These are phyloP conservation scores for Phytophthora fragariaefolia DNA, from an alignment of 352 stramenopile species.

Conservation along the genomic window DNA sequence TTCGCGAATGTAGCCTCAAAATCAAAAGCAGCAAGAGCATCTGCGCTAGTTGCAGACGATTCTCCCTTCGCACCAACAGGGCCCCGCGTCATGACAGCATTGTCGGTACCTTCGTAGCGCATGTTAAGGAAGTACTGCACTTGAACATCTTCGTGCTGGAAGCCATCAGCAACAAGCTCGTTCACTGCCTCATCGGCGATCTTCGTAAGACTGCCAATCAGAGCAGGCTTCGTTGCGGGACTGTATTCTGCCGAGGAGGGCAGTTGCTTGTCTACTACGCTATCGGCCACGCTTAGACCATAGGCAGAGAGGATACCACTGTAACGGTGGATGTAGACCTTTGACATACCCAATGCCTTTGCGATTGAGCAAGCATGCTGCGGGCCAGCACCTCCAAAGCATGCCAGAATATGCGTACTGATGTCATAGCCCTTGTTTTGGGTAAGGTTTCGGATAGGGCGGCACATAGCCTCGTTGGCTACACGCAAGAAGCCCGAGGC, in stretches of 20 bases:
- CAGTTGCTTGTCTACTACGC: constrained; percentile 97
- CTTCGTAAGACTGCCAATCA: constrained; percentile 56
- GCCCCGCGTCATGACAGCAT: constrained; percentile 95
- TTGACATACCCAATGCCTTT: constrained; percentile 96
- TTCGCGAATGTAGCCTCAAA: constrained; percentile 89
- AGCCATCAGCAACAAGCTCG: constrained; percentile 79
- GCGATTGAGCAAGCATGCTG: constrained; percentile 98
- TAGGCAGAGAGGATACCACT: constrained; percentile 98
- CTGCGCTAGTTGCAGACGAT: constrained; percentile 33
- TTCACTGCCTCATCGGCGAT: constrained; percentile 68
- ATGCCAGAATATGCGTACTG: constrained; percentile 95
- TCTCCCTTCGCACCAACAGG: constrained; percentile 54
- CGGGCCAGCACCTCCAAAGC: constrained; percentile 98
- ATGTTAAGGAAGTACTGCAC: constrained; percentile 98
- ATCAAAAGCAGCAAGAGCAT: constrained; percentile 73
- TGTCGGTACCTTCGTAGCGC: constrained; percentile 98
- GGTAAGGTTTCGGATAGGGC: constrained; percentile 99
- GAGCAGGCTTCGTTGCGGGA: constrained; percentile 47
- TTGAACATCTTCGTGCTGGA: constrained; percentile 91
- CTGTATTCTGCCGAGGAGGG: constrained; percentile 82
- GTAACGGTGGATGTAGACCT: constrained; percentile 98
- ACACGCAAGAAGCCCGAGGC: constrained; percentile 98
- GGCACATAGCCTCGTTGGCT: constrained; percentile 99
- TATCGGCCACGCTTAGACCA: constrained; percentile 96
- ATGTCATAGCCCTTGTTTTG: constrained; percentile 99